These are phyloP conservation scores for Kodamaea sp. DNA, from an alignment of 1,139 yeast species.

Conservation along the genomic window DNA sequence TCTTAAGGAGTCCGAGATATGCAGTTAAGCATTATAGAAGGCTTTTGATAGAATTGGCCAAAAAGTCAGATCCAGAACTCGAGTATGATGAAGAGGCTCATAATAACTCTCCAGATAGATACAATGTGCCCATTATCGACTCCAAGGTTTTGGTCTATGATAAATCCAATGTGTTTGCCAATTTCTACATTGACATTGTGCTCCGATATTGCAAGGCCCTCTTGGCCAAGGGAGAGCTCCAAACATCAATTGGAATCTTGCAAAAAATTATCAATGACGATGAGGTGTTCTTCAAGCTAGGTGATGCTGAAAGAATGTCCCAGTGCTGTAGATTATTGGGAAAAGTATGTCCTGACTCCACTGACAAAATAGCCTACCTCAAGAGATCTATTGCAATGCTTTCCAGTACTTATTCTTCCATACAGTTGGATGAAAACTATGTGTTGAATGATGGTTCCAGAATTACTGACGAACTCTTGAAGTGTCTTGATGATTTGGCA, in stretches of 20 bases:
- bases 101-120: constrained; percentile 20
- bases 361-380: constrained; percentile 36
- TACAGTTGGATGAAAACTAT: constrained; percentile 28
- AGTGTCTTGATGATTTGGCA: constrained; percentile 39
- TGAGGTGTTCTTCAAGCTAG: constrained; percentile 39
- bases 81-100: constrained; percentile 25
- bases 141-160: constrained; percentile 31
- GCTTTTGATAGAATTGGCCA: constrained; percentile 39
- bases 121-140: constrained; percentile 36
- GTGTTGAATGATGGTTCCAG: constrained; percentile 29
- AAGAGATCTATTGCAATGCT: constrained; percentile 46
- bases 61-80: constrained; percentile 26
- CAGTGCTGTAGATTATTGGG: constrained; percentile 44
- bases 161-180: constrained; percentile 37
- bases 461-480: constrained; percentile 41
- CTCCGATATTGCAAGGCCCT: constrained; percentile 45
- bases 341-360: constrained; percentile 24
- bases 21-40: constrained; percentile 49
- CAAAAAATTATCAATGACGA: constrained; percentile 37
- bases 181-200: constrained; percentile 48
- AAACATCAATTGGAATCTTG: constrained; percentile 32
- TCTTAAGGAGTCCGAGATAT: constrained; percentile 41
- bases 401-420: constrained; percentile 26
- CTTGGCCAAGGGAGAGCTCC: constrained; percentile 43
- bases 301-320: constrained; percentile 47